phyloP scores from a whole-genome alignment of 345 rosid genomes.

The Corchorus capsularis region DNA sequence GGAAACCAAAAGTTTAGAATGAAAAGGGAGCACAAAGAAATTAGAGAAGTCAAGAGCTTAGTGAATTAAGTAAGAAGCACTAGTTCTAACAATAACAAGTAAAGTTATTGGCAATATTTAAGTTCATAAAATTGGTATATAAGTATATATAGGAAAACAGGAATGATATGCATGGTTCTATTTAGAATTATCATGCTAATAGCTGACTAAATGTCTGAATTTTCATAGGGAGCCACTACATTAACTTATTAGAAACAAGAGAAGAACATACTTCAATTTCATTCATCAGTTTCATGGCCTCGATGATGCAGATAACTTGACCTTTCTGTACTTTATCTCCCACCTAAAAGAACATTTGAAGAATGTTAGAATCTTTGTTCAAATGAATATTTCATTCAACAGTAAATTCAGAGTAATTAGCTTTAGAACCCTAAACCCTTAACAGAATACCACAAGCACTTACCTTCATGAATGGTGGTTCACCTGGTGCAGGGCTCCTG shows the following conservation, averaged over 20 bases:
- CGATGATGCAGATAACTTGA: constrained; percentile 88
- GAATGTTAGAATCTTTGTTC: background rate
- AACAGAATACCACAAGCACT: constrained; percentile 4
- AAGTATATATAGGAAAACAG: background rate
- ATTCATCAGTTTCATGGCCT: constrained; percentile 99
- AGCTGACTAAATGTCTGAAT: background rate
- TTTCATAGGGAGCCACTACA: background rate
- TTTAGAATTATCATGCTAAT: background rate
- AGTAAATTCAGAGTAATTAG: background rate
- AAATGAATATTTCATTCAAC: background rate
- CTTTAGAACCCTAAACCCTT: background rate
- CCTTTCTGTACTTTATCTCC: constrained; percentile 99
- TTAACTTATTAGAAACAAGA: constrained; percentile 9
- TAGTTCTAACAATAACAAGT: background rate
- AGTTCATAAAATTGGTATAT: background rate
- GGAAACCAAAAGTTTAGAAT: constrained; percentile 16
- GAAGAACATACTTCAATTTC: constrained; percentile 77
- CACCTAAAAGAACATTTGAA: constrained; percentile 43
- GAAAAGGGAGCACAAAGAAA: background rate
- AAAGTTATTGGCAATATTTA: background rate
- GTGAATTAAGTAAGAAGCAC: background rate
- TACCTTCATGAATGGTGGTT: constrained; percentile 93
- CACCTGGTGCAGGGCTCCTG: constrained; percentile 81
- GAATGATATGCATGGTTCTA: background rate
- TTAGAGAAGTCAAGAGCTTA: background rate